Evolutionary conservation across 2,329 filamentous ascomycete species (phyloP).

Genomic region (Emergomyces africanus): DNA sequence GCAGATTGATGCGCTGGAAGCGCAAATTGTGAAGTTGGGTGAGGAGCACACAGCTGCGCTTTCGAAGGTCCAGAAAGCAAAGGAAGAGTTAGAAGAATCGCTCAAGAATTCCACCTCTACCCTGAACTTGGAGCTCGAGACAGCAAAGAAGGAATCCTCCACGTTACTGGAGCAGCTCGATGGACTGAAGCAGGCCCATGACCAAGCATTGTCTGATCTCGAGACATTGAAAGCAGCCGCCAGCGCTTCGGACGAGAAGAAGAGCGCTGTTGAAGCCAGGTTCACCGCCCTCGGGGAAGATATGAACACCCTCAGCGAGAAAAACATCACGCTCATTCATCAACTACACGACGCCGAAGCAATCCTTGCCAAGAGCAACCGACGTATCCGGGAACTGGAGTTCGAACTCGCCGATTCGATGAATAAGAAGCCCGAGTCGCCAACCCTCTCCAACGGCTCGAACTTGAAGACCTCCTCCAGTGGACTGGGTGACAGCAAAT

Average conservation of each 20-base stretch:
- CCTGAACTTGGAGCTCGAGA: constrained; percentile 63
- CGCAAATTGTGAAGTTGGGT: constrained; percentile 37
- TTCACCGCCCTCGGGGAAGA: constrained; percentile 24
- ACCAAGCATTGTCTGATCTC: constrained; percentile 27
- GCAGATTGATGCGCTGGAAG: constrained; percentile 25
- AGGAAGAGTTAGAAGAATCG: constrained; percentile 33
- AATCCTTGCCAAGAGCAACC: constrained; percentile 16
- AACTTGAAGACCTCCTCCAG: constrained; percentile 12
- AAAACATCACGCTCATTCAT: constrained; percentile 12
- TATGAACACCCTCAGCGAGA: constrained; percentile 13
- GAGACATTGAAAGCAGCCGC: constrained; percentile 7
- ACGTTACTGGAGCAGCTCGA: constrained; percentile 43
- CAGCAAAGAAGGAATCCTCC: constrained; percentile 53
- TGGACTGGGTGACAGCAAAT: constrained; percentile 29
- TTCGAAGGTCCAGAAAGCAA: constrained; percentile 30
- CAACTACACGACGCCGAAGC: constrained; percentile 12
- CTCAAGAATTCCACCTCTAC: constrained; percentile 17
- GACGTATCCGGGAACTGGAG: constrained; percentile 14
- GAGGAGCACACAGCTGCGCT: constrained; percentile 37
- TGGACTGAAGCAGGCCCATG: constrained; percentile 23
- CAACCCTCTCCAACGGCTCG: constrained; percentile 10
- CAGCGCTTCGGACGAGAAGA: constrained; percentile 5
- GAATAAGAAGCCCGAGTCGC: constrained; percentile 4
- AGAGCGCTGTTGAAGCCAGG: constrained; percentile 21
- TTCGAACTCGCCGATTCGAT: constrained; percentile 9